phyloP scores from a whole-genome alignment of 495 filamentous ascomycete species.

The Aspergillus conjunctus region DNA sequence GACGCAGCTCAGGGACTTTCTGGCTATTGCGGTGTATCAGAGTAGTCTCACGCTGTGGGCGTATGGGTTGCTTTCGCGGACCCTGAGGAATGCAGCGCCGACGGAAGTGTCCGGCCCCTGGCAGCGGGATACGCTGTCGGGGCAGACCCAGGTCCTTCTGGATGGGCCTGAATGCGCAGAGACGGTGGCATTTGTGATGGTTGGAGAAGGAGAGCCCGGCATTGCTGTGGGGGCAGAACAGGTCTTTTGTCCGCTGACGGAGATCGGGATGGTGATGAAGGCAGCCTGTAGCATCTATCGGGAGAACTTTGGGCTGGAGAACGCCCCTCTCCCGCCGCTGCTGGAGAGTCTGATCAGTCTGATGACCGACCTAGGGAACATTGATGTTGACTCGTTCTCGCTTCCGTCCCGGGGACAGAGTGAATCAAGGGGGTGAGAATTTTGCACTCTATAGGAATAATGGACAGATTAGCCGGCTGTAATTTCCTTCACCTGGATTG shows the following conservation, averaged over 20 bases:
- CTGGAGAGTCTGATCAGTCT: conserved; percentile 2
- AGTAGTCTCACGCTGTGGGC: conserved; percentile 5
- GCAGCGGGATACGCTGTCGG: too few relatives aligned
- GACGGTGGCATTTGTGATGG: background rate
- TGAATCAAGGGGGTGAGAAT: too few relatives aligned
- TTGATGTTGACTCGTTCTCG: background rate
- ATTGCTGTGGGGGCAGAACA: background rate
- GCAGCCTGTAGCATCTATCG: conserved; percentile 3
- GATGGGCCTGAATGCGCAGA: background rate
- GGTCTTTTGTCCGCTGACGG: background rate
- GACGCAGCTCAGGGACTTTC: background rate
- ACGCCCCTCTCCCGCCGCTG: background rate
- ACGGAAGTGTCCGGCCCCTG: too few relatives aligned
- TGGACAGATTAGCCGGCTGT: too few relatives aligned
- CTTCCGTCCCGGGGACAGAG: background rate
- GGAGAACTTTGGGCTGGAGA: background rate
- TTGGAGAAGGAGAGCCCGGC: background rate
- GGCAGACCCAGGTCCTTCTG: background rate
- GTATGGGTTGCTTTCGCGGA: background rate
- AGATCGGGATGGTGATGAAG: background rate
- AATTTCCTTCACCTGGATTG: too few relatives aligned
- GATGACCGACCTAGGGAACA: background rate
- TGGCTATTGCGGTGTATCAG: background rate
- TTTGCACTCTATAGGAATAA: too few relatives aligned
- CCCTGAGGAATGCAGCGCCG: background rate